Base-by-base conservation (phyloP, 257 asterid genomes). In the Mitragyna speciosa region DNA sequence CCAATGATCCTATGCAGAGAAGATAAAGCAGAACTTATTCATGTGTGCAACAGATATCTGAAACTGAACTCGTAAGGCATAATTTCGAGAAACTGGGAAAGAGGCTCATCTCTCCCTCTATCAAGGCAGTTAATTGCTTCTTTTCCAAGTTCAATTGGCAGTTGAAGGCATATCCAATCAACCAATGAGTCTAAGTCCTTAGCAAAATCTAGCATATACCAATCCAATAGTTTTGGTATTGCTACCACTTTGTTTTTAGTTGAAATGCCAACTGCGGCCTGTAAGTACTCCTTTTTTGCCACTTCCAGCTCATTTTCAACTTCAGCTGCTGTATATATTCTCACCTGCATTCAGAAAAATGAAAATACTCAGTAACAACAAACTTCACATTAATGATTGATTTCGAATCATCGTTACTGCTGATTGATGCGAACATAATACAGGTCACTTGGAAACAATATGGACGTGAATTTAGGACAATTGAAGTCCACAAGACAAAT, bases 171-270 rank as follows among this genome's bases (percentile, higher is more conserved):
- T 72, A 94, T 87, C 98, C 98, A 94, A 78, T 94, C 98, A 16
- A 94, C 78, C 82, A 94, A 78, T 14, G 97, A 92, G 58, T 91
- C 97, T 20, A 89, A 79, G 70, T 94, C 97, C 92, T 94, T 90
- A 0, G 97, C 97, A 74, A 94, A 94, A 82, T 94, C 98, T 2
- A 92, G 84, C 65, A 94, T 88, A 85, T 94, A 94, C 98, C 98
- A 94, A 77, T 94, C 98, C 56, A 94, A 71, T 66, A 94, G 76
- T 75, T 94, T 94, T n/a, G 98, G 97, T 78, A 94, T 85, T n/a
- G 92, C 92, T 24, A 92, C 87, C 41, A 86, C 78, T 72, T 87
- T 87, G 79, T 72, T 85, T 4, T 51, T 54, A 2, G 80, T 85
- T 41, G 96, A 91, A 80, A 92, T 81, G 76, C 97, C 97, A 9